Percentiles rank a stretch among this genome's conserved stretches.
Evolutionary conservation across 257 asterid genomes (phyloP).

Genomic region (Scutellaria baicalensis): DNA sequence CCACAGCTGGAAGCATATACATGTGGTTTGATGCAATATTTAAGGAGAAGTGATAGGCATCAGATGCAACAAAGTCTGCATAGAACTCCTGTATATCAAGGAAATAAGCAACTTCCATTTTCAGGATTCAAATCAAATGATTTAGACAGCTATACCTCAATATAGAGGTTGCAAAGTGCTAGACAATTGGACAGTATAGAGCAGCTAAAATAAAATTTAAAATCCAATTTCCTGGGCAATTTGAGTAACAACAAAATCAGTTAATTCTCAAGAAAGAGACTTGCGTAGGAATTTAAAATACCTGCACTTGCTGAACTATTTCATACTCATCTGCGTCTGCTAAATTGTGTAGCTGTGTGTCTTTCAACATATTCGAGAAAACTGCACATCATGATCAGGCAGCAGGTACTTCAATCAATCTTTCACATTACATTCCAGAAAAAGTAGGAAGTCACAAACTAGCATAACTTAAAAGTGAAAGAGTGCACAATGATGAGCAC

Average conservation of each 20-base stretch:
- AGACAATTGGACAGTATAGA: not conserved
- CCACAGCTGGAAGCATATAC: slow-evolving; percentile 93
- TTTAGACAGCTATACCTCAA: not conserved
- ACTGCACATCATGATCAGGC: slow-evolving; percentile 43
- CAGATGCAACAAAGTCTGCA: slow-evolving; percentile 90
- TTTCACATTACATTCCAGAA: slow-evolving; percentile 5
- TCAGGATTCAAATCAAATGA: slow-evolving; percentile 4
- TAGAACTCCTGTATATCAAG: slow-evolving; percentile 68
- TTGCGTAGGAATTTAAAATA: slow-evolving; percentile 11
- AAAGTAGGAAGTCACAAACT: not conserved
- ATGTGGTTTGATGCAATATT: slow-evolving; percentile 69
- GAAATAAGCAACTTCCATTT: slow-evolving; percentile 12
- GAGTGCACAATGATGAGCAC: not conserved
- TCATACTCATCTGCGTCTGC: slow-evolving; percentile 97
- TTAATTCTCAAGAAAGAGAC: not conserved
- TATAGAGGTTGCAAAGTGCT: not conserved
- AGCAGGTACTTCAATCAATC: slow-evolving; percentile 16
- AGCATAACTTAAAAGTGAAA: not conserved
- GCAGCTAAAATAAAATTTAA: not conserved
- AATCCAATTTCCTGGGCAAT: not conserved
- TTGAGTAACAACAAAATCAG: not conserved
- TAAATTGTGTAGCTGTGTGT: slow-evolving; percentile 90
- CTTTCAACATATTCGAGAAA: slow-evolving; percentile 91
- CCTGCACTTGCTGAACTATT: slow-evolving; percentile 97
- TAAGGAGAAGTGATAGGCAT: slow-evolving; percentile 75